These are phyloP conservation scores for Alternaria arborescens DNA, from an alignment of 2,329 filamentous ascomycete genomes.

Conservation along the genomic window DNA sequence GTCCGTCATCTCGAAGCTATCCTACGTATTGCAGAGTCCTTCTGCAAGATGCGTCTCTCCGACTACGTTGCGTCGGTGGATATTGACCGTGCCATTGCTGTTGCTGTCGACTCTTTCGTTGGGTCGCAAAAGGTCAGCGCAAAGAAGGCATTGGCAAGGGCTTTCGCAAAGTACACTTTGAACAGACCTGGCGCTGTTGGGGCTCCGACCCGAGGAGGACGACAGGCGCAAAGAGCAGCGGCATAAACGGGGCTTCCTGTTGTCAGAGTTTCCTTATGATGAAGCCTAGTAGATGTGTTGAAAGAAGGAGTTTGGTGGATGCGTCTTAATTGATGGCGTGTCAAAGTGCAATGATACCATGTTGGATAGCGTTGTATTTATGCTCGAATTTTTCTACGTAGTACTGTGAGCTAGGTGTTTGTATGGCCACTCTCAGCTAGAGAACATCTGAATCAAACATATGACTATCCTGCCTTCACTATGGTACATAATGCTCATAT, in stretches of 20 bases:
- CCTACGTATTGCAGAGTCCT: constrained; percentile 91
- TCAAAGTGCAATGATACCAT: constrained; percentile 29
- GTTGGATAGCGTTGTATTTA: neutral
- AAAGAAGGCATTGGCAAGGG: constrained; percentile 92
- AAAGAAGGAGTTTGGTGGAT: constrained; percentile 4
- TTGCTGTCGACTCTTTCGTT: constrained; percentile 95
- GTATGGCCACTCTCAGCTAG: neutral
- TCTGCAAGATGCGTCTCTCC: constrained; percentile 97
- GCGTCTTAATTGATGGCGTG: constrained; percentile 12
- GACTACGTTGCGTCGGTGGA: constrained; percentile 91
- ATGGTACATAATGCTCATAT: neutral
- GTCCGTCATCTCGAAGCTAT: constrained; percentile 98
- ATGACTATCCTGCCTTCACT: neutral
- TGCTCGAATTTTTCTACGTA: constrained; percentile 1
- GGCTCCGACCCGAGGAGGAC: constrained; percentile 33
- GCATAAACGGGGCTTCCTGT: constrained; percentile 24
- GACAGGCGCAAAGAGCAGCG: constrained; percentile 40
- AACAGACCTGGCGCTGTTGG: constrained; percentile 55
- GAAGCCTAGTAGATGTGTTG: constrained; percentile 10
- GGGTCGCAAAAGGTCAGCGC: constrained; percentile 96
- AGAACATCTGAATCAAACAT: neutral
- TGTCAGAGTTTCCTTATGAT: neutral
- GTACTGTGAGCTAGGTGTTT: neutral
- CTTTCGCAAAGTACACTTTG: constrained; percentile 89
- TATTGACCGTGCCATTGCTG: constrained; percentile 95